A percentile compares a stretch with the other conserved stretches of the same genome.
These are phyloP conservation scores for Cairneyella variabilis DNA, from an alignment of 495 filamentous ascomycete species.

Conservation along the genomic window DNA sequence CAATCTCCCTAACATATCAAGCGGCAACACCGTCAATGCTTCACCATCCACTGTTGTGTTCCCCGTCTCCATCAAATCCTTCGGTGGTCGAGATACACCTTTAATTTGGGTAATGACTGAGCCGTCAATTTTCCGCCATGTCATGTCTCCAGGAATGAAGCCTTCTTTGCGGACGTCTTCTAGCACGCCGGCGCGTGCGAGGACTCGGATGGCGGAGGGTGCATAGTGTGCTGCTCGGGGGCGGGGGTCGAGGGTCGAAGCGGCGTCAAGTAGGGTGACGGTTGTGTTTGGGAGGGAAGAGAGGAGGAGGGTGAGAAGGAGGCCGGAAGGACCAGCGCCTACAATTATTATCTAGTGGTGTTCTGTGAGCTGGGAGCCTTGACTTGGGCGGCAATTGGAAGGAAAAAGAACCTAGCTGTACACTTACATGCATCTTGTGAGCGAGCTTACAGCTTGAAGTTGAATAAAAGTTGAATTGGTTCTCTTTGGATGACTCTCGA, in stretches of 20 bases:
- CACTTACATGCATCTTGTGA: no score
- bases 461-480: no score
- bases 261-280: conserved; percentile 49
- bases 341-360: conserved; percentile 45
- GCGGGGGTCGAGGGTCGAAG: conserved; percentile 46
- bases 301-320: conserved; percentile 53
- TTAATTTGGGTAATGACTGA: conserved; percentile 32
- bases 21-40: conserved; percentile 43
- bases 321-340: conserved; percentile 53
- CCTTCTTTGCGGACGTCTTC: conserved; percentile 47
- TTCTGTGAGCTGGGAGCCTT: no score
- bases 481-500: no score
- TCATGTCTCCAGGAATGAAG: conserved; percentile 44
- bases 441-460: no score
- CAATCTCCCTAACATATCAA: conserved; percentile 42
- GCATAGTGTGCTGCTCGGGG: conserved; percentile 52
- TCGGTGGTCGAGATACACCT: conserved; percentile 29
- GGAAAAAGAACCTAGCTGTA: no score
- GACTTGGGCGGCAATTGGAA: no score
- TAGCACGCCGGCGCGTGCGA: conserved; percentile 50
- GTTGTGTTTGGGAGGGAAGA: conserved; percentile 48
- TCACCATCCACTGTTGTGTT: conserved; percentile 31
- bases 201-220: conserved; percentile 47
- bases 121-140: conserved; percentile 46
- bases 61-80: conserved; percentile 1